Conservation (phyloP, 176 grass and related monocot genomes). For the Thinopyrum elongatum region DNA sequence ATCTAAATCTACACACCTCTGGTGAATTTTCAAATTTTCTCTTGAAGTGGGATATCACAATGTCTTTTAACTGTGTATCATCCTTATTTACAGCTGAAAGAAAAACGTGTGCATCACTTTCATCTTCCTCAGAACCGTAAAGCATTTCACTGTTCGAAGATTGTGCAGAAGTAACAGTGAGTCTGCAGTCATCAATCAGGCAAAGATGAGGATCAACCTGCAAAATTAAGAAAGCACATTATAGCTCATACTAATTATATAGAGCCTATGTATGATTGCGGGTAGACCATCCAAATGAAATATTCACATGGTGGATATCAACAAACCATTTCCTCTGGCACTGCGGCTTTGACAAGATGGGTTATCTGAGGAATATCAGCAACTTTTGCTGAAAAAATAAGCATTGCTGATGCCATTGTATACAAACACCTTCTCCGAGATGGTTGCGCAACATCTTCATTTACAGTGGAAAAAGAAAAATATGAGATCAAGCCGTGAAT, state of each 20-base stretch:
- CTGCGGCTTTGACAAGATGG: conserved; percentile 45
- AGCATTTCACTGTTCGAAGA: conserved; percentile 38
- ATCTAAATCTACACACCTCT: conserved; percentile 56
- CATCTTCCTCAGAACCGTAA: conserved; percentile 89
- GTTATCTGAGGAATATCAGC: conserved; percentile 55
- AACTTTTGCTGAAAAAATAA: conserved; percentile 77
- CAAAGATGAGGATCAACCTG: conserved; percentile 88
- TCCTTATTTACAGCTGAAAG: conserved; percentile 65
- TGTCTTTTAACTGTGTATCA: conserved; percentile 71
- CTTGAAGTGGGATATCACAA: conserved; percentile 52
- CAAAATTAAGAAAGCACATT: conserved; percentile 23
- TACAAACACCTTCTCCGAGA: conserved; percentile 83
- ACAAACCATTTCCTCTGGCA: conserved; percentile 70
- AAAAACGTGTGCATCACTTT: conserved; percentile 63
- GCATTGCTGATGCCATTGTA: conserved; percentile 83
- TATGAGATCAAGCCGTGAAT: conserved; percentile 27
- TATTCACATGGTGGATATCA: conserved; percentile 9
- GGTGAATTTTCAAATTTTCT: conserved; percentile 64
- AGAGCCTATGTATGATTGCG: neutral
- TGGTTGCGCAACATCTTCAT: conserved; percentile 76
- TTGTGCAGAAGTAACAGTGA: conserved; percentile 39
- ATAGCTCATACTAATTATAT: conserved; percentile 11
- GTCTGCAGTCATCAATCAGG: conserved; percentile 55
- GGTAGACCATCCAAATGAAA: conserved; percentile 12
- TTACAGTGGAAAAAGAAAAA: conserved; percentile 45